phyloP scores from a whole-genome alignment of 1,284 basidiomycete species.

The Ganoderma lingzhi region DNA sequence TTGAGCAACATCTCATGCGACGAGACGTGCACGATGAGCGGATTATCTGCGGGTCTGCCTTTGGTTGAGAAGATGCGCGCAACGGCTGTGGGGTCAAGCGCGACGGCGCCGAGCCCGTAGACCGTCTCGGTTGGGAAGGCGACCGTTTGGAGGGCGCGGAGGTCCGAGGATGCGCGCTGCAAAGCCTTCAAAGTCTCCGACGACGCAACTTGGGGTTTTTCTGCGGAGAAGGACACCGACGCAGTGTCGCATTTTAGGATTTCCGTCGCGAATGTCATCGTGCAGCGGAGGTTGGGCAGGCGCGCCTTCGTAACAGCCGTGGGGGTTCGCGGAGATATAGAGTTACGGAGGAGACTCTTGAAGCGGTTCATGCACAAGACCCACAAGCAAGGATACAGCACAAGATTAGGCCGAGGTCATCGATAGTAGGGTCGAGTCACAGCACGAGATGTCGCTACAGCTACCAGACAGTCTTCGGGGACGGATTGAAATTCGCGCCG shows the following conservation, averaged over 20 bases:
- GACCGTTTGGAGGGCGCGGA: slow-evolving; percentile 52
- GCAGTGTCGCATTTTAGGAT: slow-evolving; percentile 38
- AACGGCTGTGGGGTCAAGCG: slow-evolving; percentile 73
- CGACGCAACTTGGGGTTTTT: slow-evolving; percentile 35
- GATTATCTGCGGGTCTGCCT: slow-evolving; percentile 95
- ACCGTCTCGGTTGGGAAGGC: slow-evolving; percentile 99
- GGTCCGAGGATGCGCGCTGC: slow-evolving; percentile 35
- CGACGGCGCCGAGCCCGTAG: slow-evolving; percentile 94
- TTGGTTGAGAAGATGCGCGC: slow-evolving; percentile 89
- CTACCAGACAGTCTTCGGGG: slow-evolving; percentile 7
- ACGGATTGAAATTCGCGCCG: not conserved
- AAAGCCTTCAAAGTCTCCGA: slow-evolving; percentile 36
- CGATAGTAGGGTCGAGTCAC: slow-evolving; percentile 15
- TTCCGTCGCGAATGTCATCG: slow-evolving; percentile 36
- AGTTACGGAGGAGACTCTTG: slow-evolving; percentile 21
- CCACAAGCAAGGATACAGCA: not conserved
- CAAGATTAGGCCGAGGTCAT: slow-evolving; percentile 11
- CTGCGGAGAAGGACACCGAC: slow-evolving; percentile 38
- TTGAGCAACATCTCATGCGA: slow-evolving; percentile 82
- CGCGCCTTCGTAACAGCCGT: not conserved
- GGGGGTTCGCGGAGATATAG: not conserved
- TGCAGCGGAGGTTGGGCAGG: slow-evolving; percentile 3
- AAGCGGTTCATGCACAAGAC: slow-evolving; percentile 24
- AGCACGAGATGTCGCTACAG: not conserved
- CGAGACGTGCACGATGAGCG: slow-evolving; percentile 96